Evolutionary conservation across 768 basidiomycete species (phyloP).

Genomic region (Termitomyces sp.): DNA sequence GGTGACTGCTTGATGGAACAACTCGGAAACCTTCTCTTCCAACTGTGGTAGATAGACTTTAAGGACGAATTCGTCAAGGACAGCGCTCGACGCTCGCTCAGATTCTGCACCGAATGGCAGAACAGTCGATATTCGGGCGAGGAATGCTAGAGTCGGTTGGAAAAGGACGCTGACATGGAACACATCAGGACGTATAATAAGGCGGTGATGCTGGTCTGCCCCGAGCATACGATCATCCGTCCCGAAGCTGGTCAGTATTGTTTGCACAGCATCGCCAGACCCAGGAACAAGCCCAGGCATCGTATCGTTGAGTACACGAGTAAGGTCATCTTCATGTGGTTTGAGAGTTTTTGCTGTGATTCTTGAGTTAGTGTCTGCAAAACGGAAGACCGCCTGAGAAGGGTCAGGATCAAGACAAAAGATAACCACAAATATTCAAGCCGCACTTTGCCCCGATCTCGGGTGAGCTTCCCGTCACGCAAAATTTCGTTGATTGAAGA

Average conservation of each 20-base stretch:
- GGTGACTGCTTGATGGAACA: conserved; percentile 84
- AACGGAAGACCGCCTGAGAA: conserved; percentile 78
- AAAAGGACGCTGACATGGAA: conserved; percentile 96
- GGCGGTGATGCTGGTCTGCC: conserved; percentile 73
- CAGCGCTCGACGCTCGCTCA: conserved; percentile 58
- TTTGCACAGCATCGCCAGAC: conserved; percentile 58
- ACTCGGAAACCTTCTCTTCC: conserved; percentile 84
- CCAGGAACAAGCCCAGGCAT: conserved; percentile 91
- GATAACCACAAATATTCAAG: not conserved
- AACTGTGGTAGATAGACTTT: conserved; percentile 91
- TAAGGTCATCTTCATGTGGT: conserved; percentile 80
- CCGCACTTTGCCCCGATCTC: conserved; percentile 76
- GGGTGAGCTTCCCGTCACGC: conserved; percentile 70
- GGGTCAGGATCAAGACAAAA: not conserved
- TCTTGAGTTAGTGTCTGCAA: conserved; percentile 85
- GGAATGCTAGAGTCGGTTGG: conserved; percentile 84
- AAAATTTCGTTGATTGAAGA: conserved; percentile 93
- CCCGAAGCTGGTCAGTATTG: conserved; percentile 53
- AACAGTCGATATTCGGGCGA: conserved; percentile 65
- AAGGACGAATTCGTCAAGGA: conserved; percentile 90
- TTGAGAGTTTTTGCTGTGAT: conserved; percentile 61
- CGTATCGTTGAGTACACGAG: conserved; percentile 77
- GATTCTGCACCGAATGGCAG: conserved; percentile 71
- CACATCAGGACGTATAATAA: conserved; percentile 85
- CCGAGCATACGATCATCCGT: conserved; percentile 73